A percentile compares a stretch with the other conserved stretches of the same genome.
phyloP scores from a whole-genome alignment of 768 basidiomycete species.

The Termitomyces sp. region DNA sequence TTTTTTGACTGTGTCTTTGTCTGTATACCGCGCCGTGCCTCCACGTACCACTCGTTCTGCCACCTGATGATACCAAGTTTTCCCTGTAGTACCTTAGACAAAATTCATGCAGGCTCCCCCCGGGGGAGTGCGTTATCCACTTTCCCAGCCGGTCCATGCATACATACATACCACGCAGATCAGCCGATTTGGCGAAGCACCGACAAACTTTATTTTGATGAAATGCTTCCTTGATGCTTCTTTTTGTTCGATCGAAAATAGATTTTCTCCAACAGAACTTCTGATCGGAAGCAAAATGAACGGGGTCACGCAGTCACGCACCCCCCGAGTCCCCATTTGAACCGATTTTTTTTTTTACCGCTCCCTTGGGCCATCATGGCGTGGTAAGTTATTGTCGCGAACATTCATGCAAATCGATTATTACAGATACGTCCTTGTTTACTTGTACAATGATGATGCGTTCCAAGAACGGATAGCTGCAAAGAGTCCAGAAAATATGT shows the following conservation, averaged over 20 bases:
- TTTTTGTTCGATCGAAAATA: constrained; percentile 21
- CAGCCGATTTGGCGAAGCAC: constrained; percentile 10
- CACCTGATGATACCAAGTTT: constrained; percentile 10
- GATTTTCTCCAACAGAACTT: constrained; percentile 33
- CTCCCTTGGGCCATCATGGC: constrained; percentile 7
- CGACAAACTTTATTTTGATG: constrained; percentile 12
- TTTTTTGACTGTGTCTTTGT: background rate
- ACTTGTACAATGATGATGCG: constrained; percentile 10
- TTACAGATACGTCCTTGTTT: constrained; percentile 3
- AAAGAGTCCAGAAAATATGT: constrained; percentile 5
- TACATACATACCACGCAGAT: too few species aligned
- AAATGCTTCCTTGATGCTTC: constrained; percentile 5
- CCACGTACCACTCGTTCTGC: background rate
- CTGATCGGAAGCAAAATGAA: constrained; percentile 34
- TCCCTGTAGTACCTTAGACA: constrained; percentile 7
- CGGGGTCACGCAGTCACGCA: constrained; percentile 8
- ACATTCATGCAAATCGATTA: constrained; percentile 8
- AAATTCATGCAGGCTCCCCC: constrained; percentile 1
- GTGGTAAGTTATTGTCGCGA: background rate
- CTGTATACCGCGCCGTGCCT: constrained; percentile 5
- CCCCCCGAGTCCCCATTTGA: background rate
- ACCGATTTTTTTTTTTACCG: constrained; percentile 1
- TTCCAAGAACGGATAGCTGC: constrained; percentile 10
- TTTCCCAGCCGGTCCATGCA: constrained; percentile 3
- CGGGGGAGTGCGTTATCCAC: background rate